Conservation (phyloP, 1,284 basidiomycete genomes). For the Hemileia vastatrix region DNA sequence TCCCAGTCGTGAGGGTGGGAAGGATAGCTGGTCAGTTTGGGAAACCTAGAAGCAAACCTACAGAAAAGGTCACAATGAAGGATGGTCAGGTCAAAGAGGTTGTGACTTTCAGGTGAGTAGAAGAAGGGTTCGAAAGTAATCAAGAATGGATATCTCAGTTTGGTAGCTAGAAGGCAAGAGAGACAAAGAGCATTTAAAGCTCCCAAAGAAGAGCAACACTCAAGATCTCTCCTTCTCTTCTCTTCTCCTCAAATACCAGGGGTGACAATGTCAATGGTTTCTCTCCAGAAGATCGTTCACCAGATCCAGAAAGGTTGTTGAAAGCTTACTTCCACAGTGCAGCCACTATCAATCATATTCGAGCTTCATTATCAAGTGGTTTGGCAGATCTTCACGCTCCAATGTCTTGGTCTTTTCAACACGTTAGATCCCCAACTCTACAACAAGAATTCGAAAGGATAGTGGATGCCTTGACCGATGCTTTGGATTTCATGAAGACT, state of each 20-base stretch:
- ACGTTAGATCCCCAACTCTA: slow-evolving; percentile 72
- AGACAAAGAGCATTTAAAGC: too few relatives aligned
- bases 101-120: slow-evolving; percentile 38
- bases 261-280: slow-evolving; percentile 95
- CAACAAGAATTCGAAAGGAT: slow-evolving; percentile 74
- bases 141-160: too few relatives aligned
- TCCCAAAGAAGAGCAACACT: neutral
- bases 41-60: slow-evolving; percentile 80
- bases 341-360: slow-evolving; percentile 84
- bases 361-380: slow-evolving; percentile 74
- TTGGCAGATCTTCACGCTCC: slow-evolving; percentile 81
- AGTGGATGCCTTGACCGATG: slow-evolving; percentile 72
- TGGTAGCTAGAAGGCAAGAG: too few relatives aligned
- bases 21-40: slow-evolving; percentile 94
- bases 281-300: slow-evolving; percentile 59
- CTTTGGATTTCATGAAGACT: slow-evolving; percentile 83
- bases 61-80: slow-evolving; percentile 53
- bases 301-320: slow-evolving; percentile 78
- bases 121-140: slow-evolving; percentile 38
- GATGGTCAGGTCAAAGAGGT: slow-evolving; percentile 33
- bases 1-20: slow-evolving; percentile 83
- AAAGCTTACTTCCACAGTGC: slow-evolving; percentile 95
- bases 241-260: slow-evolving; percentile 48
- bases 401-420: slow-evolving; percentile 78
- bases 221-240: neutral